Evolutionary conservation across 192 early-diverging fungal species (phyloP), one percentile per base, ranked within the genome.

Genomic region (Coemansia sp.): DNA sequence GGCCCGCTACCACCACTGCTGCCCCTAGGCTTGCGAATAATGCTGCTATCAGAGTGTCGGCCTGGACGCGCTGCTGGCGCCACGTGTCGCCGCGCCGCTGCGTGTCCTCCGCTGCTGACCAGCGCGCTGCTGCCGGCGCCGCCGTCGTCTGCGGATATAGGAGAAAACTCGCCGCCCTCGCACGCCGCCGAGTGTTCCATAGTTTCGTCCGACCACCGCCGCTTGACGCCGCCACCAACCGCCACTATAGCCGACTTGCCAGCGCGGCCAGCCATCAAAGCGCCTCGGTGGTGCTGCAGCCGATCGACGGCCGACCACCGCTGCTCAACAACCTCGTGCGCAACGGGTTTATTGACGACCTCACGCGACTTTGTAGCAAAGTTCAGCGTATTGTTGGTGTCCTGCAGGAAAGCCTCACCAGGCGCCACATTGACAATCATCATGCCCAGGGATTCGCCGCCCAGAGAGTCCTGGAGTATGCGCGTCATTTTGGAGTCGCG

Each of bases 391-490:
- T 85, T 87, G 58, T 86, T 79, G 24, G 87, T 86, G 27, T 86
- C 84, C 40, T 77, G 69, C 63, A 73, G 46, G 58, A 86, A 81
- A 37, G 53, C 64, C 63, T 80, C 70, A 14, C 81, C 86, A 0
- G 87, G 89, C 2, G 90, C 78, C 12, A 89, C 82, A 47, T 89
- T 89, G 40, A 89, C 85, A 62, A 91, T 86, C 86, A 91, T 89
- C 82, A 90, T 82, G 36, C 85, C 87, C 42, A 83, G 59, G 22
- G 85, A 82, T 24, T 71, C 77, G 15, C 90, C 90, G 40, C 89
- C 90, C 9, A 91, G 74, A 6, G 86, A 84, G 71, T 88, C 85
- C 73, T 89, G 88, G 36, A 90, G 60, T 9, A 89, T 86, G 24
- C 88, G 74, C 25, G 89, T 91, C 82, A 91, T 82, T 64, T 91